Evolutionary conservation across 257 asterid genomes (phyloP), one percentile per base, ranked within the genome.

Genomic region (Orobanche coerulescens): DNA sequence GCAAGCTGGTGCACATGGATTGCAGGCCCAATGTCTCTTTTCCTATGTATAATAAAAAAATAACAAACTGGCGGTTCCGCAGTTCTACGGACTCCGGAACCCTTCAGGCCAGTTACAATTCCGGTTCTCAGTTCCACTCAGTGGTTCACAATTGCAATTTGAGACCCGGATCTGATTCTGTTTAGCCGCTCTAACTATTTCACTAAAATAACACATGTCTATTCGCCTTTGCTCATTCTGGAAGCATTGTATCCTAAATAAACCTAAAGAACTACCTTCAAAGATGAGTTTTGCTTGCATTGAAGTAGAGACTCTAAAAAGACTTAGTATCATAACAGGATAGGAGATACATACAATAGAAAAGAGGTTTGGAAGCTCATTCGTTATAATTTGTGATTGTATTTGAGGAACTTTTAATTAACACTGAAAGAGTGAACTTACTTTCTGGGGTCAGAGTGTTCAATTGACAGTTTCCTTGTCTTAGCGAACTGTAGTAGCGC

Each of bases 381-480:
- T 2, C 2, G 5, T 19, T 47, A 47, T 47, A 20, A 47, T 47
- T 47, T 47, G 54, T 20, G 28, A 47, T 47, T 47, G 16, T 47
- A 18, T 47, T 47, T 6, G 24, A 47, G 5, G 8, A 47, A 18
- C 10, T 19, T 47, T 6, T 7, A 8, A 20, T 46, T 46, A 64
- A 50, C 31, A 50, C 36, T 1, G 20, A 1, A 13, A 12, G 18
- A 24, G 65, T 25, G 54, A 13, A 84, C 95, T 74, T 82, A 90
- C 99, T 79, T 89, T 76, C 93, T 82, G 59, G 96, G 91, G 59
- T 89, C 97, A 55, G 95, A 80, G 48, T 93, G 96, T 73, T 89
- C 97, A 40, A 68, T 68, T 62, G 97, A 87, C 74, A 89, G 77
- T 79, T 89, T 93, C 69, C 99, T 76, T 22, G 95, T 76, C 77